A percentile compares a stretch with the other conserved stretches of the same genome.
These are phyloP conservation scores for Citrullus colocynthis DNA, from an alignment of 306 rosid genomes.

Conservation along the genomic window DNA sequence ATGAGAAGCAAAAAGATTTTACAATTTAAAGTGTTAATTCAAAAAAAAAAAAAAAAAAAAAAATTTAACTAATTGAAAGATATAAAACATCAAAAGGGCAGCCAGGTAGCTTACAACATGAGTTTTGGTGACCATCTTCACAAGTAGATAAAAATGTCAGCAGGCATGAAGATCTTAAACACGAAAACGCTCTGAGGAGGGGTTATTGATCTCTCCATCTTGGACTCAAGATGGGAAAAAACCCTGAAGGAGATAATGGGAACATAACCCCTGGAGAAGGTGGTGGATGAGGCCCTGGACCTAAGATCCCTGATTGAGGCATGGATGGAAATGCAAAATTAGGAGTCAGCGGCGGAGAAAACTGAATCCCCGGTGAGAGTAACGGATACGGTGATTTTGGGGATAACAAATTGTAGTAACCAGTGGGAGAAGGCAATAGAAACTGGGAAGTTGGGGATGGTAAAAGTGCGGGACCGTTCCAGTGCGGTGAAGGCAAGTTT, in stretches of 20 bases:
- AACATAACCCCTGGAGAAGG: slow-evolving; percentile 68
- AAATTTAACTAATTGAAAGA: neutral
- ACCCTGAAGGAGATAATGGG: slow-evolving; percentile 75
- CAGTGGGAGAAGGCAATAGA: slow-evolving; percentile 77
- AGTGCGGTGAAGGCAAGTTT: slow-evolving; percentile 37
- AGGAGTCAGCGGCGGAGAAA: slow-evolving; percentile 63
- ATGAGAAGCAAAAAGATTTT: neutral
- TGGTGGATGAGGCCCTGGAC: slow-evolving; percentile 96
- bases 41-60: too few species aligned
- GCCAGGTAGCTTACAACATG: slow-evolving; percentile 1
- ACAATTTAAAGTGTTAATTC: neutral
- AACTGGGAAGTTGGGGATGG: slow-evolving; percentile 93
- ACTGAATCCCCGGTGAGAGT: slow-evolving; percentile 75
- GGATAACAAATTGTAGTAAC: slow-evolving; percentile 54
- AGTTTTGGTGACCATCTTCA: neutral
- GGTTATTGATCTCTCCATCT: slow-evolving; percentile 72
- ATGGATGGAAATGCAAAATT: slow-evolving; percentile 64
- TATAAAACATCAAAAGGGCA: slow-evolving; percentile 3
- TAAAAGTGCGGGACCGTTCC: slow-evolving; percentile 43
- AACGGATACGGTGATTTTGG: slow-evolving; percentile 74
- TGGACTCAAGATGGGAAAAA: slow-evolving; percentile 71
- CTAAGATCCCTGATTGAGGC: slow-evolving; percentile 73
- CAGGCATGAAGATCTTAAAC: neutral
- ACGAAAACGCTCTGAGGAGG: neutral
- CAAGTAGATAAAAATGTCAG: slow-evolving; percentile 3